Percentiles rank a stretch among this genome's conserved stretches.
These are phyloP conservation scores for Penicillium aurantiogriseum DNA, from an alignment of 2,329 filamentous ascomycete species.

Conservation along the genomic window DNA sequence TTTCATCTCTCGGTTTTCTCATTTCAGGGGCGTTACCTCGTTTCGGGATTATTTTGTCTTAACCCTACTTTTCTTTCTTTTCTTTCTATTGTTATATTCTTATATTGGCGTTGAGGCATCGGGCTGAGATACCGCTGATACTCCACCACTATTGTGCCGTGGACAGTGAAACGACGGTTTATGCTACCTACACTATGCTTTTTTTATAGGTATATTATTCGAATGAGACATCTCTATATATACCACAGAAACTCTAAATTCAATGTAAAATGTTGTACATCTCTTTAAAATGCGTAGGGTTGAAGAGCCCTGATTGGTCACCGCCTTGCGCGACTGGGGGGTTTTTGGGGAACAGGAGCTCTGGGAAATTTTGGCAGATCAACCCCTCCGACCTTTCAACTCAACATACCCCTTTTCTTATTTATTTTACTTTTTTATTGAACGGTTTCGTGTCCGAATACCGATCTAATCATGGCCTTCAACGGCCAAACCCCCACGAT, in stretches of 20 bases:
- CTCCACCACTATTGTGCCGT: constrained; percentile 3
- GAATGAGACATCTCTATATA: neutral
- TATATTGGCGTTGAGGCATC: constrained; percentile 6
- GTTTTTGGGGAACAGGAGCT: constrained; percentile 36
- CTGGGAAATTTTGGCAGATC: constrained; percentile 45
- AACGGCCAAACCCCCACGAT: constrained; percentile 97
- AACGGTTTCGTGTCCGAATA: constrained; percentile 21
- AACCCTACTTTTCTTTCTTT: constrained; percentile 4
- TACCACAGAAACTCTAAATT: neutral
- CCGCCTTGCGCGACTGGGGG: constrained; percentile 33
- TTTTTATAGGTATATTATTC: neutral
- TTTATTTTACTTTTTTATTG: constrained; percentile 18
- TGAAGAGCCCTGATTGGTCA: constrained; percentile 33
- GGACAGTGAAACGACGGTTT: neutral
- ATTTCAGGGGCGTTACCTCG: constrained; percentile 1
- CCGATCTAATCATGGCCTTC: constrained; percentile 72
- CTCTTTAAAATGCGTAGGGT: constrained; percentile 2
- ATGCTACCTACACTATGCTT: neutral
- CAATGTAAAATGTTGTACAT: neutral
- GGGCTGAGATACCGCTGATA: constrained; percentile 2
- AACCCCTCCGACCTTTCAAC: constrained; percentile 32
- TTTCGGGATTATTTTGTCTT: constrained; percentile 7
- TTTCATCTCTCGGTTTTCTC: constrained; percentile 8
- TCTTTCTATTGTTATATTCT: neutral
- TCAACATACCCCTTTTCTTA: constrained; percentile 28